Evolutionary conservation across 2,329 filamentous ascomycete genomes (phyloP).

Genomic region (Penicillium sp.): DNA sequence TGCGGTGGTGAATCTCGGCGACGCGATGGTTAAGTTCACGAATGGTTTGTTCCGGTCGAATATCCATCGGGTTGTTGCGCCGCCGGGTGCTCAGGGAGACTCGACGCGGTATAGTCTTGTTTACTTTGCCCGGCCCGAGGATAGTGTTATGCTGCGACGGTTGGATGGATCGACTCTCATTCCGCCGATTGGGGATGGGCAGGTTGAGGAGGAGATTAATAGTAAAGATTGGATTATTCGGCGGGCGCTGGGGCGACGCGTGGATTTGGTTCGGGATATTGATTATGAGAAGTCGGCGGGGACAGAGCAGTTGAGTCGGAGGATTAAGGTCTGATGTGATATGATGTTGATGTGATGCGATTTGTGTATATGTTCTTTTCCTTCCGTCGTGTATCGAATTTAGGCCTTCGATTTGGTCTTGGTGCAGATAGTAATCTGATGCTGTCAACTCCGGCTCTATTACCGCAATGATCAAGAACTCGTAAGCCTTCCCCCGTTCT

Average conservation of each 20-base stretch:
- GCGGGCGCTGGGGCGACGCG: conserved; percentile 41
- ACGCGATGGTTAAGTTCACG: conserved; percentile 51
- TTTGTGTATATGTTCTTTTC: no score
- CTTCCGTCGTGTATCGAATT: no score
- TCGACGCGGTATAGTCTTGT: conserved; percentile 56
- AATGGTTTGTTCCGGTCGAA: conserved; percentile 46
- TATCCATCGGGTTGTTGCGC: conserved; percentile 55
- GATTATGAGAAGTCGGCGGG: conserved; percentile 38
- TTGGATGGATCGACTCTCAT: conserved; percentile 42
- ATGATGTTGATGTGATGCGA: no score
- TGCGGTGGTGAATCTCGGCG: conserved; percentile 50
- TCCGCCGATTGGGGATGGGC: conserved; percentile 34
- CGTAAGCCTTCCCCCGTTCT: background rate
- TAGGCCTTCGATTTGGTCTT: no score
- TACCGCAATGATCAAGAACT: background rate
- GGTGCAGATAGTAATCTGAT: no score
- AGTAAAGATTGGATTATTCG: conserved; percentile 50
- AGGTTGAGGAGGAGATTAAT: conserved; percentile 41
- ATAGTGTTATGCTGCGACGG: conserved; percentile 50
- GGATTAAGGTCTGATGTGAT: conserved; percentile 21
- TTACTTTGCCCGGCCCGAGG: conserved; percentile 58
- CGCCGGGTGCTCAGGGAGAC: conserved; percentile 53
- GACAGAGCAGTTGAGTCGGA: conserved; percentile 40
- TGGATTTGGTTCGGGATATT: conserved; percentile 31
- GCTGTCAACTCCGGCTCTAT: no score